Base-by-base conservation (phyloP, 371 early-diverging fungal species). In the Astathelohania contejeani region DNA sequence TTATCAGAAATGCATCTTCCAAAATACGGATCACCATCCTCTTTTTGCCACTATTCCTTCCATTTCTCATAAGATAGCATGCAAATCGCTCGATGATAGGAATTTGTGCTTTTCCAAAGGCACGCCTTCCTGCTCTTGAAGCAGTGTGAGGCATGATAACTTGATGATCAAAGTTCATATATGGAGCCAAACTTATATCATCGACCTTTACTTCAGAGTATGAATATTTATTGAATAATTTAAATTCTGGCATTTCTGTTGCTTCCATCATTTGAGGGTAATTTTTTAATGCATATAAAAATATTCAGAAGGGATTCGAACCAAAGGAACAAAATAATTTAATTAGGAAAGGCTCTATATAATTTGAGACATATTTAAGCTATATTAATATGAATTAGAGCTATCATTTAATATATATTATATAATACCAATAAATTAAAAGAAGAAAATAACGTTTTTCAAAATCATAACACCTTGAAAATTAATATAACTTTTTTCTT, bases 41-140 rank as follows among this genome's bases (percentile, higher is more conserved):
- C 82, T 96, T 95, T 85, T 98, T 98, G 70, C 99, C 96, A 83
- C 89, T 93, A 87, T 98, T 98, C 76, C 96, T 90, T 68, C 99
- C 99, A 82, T 91, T 87, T 88, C 92, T 93, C 99, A 98, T 98
- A 63, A 98, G 80, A 60, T 90, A 87, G 84, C 90, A 91, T 79
- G 89, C 87, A 70, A 98, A 82, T 78, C 99, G 87, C 82, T 96
- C 96, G 60, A 91, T 89, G 63, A 96, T 84, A 62, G 95, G 95
- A 81, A 94, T 92, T 83, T 86, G 70, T 6, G 57, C 59, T 55
- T 71, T 73, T 23, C 67, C 64, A 55, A 58, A 63, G 64, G 88
- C 89, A 9, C 16, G 4, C 1, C 49, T 53, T 14, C 57, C 67
- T 32, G 65, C 60, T 42, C 50, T 53, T 6, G 56, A 52, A 28